Percentiles rank a stretch among this genome's conserved stretches.
phyloP scores from a whole-genome alignment of 306 rosid species.

The Vigna mungo region DNA sequence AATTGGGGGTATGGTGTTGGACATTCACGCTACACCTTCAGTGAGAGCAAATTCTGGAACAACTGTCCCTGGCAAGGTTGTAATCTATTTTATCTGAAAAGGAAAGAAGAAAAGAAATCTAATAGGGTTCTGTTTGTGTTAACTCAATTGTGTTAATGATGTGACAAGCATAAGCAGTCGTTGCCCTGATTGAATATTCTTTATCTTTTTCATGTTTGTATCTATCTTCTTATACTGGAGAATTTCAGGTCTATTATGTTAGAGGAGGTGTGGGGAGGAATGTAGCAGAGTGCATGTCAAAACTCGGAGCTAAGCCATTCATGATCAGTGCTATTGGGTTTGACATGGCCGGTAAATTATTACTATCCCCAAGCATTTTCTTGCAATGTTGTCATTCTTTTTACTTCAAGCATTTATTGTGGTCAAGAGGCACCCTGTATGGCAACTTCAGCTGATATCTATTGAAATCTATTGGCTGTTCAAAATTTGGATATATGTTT shows the following conservation, averaged over 20 bases:
- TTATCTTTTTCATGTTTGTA: neutral
- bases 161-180: neutral
- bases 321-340: constrained; percentile 86
- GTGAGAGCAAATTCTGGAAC: constrained; percentile 50
- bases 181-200: neutral
- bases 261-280: constrained; percentile 96
- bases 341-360: constrained; percentile 81
- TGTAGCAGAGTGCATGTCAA: constrained; percentile 90
- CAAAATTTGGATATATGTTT: constrained; percentile 26
- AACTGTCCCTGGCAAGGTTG: constrained; percentile 82
- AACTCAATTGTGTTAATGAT: constrained; percentile 10
- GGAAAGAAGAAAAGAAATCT: too few species aligned
- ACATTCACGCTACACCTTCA: constrained; percentile 74
- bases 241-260: constrained; percentile 69
- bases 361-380: neutral
- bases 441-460: constrained; percentile 10
- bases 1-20: constrained; percentile 93
- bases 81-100: neutral
- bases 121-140: neutral
- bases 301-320: constrained; percentile 79
- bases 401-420: constrained; percentile 13
- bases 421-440: neutral
- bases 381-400: neutral
- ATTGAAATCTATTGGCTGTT: constrained; percentile 19
- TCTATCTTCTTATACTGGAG: constrained; percentile 29